Evolutionary conservation across 139 green algal species (phyloP).

Genomic region (Coelastrella sp.): DNA sequence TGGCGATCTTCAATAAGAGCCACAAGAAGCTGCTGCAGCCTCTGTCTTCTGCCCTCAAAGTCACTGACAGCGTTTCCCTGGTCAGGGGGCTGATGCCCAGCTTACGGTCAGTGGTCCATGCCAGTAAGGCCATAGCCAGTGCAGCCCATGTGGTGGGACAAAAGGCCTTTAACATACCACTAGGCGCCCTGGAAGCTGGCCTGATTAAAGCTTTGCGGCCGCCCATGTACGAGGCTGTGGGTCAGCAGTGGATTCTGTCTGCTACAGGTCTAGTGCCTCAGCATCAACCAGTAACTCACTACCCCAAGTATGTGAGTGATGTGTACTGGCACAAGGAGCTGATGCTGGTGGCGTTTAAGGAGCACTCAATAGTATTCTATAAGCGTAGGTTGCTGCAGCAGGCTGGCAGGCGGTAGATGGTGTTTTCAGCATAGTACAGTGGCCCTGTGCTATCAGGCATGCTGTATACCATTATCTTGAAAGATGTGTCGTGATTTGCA

Average conservation of each 20-base stretch:
- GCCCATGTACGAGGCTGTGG: conserved; percentile 40
- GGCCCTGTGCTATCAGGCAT: not conserved
- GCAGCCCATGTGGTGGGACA: not conserved
- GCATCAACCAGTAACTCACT: conserved; percentile 20
- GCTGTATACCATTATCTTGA: too few relatives aligned
- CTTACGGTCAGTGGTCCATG: conserved; percentile 13
- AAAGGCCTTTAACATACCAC: conserved; percentile 10
- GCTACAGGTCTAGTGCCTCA: conserved; percentile 43
- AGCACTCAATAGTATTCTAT: conserved; percentile 51
- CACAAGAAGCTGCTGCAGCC: conserved; percentile 37
- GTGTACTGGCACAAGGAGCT: conserved; percentile 47
- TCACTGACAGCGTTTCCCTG: not conserved
- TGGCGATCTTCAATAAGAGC: not conserved
- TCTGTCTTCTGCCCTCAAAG: not conserved
- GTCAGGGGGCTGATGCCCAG: conserved; percentile 26
- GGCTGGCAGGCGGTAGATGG: conserved; percentile 20
- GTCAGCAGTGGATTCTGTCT: conserved; percentile 48
- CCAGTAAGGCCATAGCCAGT: not conserved
- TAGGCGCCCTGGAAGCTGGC: conserved; percentile 32
- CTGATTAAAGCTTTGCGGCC: conserved; percentile 32
- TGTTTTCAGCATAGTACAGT: not conserved
- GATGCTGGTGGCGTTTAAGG: conserved; percentile 43
- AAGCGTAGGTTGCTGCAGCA: conserved; percentile 46
- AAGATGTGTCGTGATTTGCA: too few relatives aligned
- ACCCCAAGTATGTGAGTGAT: conserved; percentile 30